Evolutionary conservation across 768 basidiomycete species (phyloP).

Genomic region (Termitomyces sp.): DNA sequence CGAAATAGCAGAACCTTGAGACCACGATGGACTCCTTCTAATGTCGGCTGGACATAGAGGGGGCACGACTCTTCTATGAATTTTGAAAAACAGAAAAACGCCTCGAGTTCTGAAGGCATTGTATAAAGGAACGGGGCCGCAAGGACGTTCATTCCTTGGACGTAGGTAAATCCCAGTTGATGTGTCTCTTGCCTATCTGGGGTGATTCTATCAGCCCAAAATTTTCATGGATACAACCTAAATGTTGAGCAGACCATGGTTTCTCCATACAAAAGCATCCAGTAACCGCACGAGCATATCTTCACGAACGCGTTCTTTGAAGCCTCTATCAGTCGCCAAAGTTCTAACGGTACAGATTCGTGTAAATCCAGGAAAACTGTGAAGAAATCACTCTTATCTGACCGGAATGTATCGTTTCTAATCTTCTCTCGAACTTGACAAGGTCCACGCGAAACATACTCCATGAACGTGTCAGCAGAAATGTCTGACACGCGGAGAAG

Average conservation of each 20-base stretch:
- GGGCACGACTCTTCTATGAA: constrained; percentile 97
- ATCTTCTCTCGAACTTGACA: constrained; percentile 91
- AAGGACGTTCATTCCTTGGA: constrained; percentile 99
- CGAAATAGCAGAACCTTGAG: constrained; percentile 59
- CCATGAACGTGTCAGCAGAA: constrained; percentile 69
- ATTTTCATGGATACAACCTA: neutral
- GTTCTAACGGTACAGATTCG: constrained; percentile 46
- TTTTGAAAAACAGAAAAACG: constrained; percentile 93
- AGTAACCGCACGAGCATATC: constrained; percentile 95
- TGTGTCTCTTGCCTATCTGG: constrained; percentile 74
- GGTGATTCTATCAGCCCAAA: neutral
- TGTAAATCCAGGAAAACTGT: neutral
- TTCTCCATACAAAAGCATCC: constrained; percentile 98
- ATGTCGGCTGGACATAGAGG: constrained; percentile 92
- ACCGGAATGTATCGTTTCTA: constrained; percentile 96
- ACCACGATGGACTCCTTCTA: constrained; percentile 94
- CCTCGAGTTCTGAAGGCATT: constrained; percentile 97
- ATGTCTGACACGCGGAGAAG: constrained; percentile 79
- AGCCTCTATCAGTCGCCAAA: constrained; percentile 93
- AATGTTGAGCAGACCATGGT: constrained; percentile 53
- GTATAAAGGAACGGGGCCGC: constrained; percentile 97
- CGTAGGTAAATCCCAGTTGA: constrained; percentile 90
- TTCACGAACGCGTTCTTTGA: constrained; percentile 95
- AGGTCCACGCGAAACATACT: constrained; percentile 80
- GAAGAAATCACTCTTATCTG: constrained; percentile 6